Evolutionary conservation across 2,329 filamentous ascomycete species (phyloP).

Genomic region (Zymoseptoria ardabiliae): DNA sequence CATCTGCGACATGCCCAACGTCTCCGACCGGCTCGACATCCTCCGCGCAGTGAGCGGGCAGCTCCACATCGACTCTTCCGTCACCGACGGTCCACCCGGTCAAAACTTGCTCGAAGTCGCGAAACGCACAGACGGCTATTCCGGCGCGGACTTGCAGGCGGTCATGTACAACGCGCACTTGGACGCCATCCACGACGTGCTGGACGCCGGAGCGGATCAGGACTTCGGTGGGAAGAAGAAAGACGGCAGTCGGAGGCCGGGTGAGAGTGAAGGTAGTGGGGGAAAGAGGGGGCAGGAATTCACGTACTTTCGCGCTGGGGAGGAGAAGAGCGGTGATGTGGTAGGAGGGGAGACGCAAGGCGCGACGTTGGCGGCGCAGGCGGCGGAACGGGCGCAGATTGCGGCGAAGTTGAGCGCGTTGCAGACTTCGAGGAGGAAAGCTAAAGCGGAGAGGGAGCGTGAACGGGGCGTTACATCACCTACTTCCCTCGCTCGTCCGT

Average conservation of each 20-base stretch:
- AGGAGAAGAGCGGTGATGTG: constrained; percentile 38
- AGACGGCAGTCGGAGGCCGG: constrained; percentile 18
- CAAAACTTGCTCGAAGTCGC: constrained; percentile 62
- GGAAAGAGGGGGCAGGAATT: constrained; percentile 13
- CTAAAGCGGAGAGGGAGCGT: constrained; percentile 39
- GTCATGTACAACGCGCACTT: constrained; percentile 94
- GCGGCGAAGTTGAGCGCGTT: constrained; percentile 75
- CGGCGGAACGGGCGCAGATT: constrained; percentile 66
- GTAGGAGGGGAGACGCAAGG: not conserved
- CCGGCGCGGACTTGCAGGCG: constrained; percentile 88
- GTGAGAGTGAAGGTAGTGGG: not conserved
- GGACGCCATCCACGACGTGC: constrained; percentile 89
- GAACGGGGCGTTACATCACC: constrained; percentile 5
- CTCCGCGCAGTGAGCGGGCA: constrained; percentile 76
- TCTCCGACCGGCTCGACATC: constrained; percentile 81
- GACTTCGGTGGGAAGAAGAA: constrained; percentile 29
- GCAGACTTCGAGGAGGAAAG: constrained; percentile 60
- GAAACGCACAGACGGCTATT: constrained; percentile 75
- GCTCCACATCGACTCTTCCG: constrained; percentile 60
- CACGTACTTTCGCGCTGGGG: constrained; percentile 71
- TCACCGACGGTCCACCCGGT: constrained; percentile 38
- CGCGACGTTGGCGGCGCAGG: constrained; percentile 19
- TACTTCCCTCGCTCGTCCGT: constrained; percentile 7
- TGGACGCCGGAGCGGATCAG: constrained; percentile 41
- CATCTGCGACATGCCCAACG: constrained; percentile 77